A percentile compares a stretch with the other conserved stretches of the same genome.
phyloP scores from a whole-genome alignment of 768 basidiomycete species.

The Serpula lacrymans region DNA sequence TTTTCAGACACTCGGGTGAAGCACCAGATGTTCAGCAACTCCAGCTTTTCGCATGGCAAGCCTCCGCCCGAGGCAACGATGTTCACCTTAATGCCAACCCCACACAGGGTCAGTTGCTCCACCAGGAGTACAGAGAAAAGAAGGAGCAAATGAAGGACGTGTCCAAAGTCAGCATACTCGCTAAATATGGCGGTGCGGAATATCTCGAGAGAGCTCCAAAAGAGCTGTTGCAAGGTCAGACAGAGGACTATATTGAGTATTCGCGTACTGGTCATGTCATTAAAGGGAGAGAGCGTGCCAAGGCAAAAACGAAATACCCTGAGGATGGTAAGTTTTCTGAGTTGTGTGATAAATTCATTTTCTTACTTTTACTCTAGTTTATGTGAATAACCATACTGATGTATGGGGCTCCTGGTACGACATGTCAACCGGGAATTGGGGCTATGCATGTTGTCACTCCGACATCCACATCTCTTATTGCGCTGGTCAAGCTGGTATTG shows the following conservation, averaged over 20 bases:
- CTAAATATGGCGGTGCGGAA: constrained; percentile 91
- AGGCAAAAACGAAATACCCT: constrained; percentile 87
- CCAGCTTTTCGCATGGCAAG: constrained; percentile 97
- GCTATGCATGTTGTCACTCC: constrained; percentile 94
- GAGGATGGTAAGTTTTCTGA: constrained; percentile 76
- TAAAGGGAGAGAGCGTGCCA: constrained; percentile 87
- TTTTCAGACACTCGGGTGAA: constrained; percentile 87
- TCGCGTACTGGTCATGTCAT: constrained; percentile 87
- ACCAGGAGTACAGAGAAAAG: constrained; percentile 87
- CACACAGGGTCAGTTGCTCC: constrained; percentile 90
- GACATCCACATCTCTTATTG: constrained; percentile 85
- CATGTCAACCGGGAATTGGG: constrained; percentile 69
- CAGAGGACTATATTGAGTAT: constrained; percentile 97
- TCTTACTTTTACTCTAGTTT: constrained; percentile 46
- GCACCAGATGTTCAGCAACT: constrained; percentile 89
- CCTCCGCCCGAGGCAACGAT: constrained; percentile 88
- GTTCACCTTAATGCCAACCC: constrained; percentile 96
- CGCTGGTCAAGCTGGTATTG: constrained; percentile 81
- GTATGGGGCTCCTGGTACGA: constrained; percentile 99
- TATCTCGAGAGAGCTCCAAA: constrained; percentile 88
- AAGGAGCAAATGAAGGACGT: constrained; percentile 89
- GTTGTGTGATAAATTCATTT: no score
- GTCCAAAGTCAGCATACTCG: constrained; percentile 84
- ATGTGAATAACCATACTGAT: constrained; percentile 86
- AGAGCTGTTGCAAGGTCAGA: constrained; percentile 92